Conservation (phyloP, 1,284 basidiomycete species). For the Pascua sp. region DNA sequence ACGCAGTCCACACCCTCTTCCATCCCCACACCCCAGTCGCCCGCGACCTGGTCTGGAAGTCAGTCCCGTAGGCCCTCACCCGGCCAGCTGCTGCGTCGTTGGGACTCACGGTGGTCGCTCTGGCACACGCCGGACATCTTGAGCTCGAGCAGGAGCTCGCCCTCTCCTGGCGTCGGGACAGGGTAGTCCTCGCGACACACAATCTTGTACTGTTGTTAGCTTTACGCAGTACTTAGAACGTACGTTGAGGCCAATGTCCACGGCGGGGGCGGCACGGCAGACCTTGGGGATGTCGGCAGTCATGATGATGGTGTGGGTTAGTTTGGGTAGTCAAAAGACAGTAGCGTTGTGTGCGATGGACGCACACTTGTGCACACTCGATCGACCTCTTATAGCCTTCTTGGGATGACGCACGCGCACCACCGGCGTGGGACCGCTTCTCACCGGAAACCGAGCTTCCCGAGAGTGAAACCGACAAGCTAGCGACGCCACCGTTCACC, state of each 20-base stretch:
- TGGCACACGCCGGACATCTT: slow-evolving; percentile 19
- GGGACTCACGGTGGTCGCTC: slow-evolving; percentile 20
- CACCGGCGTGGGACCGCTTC: too few relatives aligned
- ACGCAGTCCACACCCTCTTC: slow-evolving; percentile 15
- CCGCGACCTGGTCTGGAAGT: slow-evolving; percentile 12
- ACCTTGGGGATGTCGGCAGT: slow-evolving; percentile 11
- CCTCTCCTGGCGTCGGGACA: slow-evolving; percentile 14
- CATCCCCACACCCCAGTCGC: slow-evolving; percentile 14
- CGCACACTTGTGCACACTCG: too few relatives aligned
- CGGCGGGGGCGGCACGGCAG: slow-evolving; percentile 18
- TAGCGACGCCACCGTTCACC: too few relatives aligned
- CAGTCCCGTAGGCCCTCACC: not conserved
- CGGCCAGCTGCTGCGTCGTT: not conserved
- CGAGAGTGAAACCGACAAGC: too few relatives aligned
- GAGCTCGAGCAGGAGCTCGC: slow-evolving; percentile 21
- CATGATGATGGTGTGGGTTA: slow-evolving; percentile 4
- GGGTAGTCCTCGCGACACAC: slow-evolving; percentile 18
- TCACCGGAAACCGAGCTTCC: too few relatives aligned
- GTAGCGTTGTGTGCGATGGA: too few relatives aligned
- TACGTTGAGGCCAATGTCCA: slow-evolving; percentile 11
- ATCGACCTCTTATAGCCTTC: too few relatives aligned
- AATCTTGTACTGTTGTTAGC: slow-evolving; percentile 17
- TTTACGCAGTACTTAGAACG: not conserved
- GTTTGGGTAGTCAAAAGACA: too few relatives aligned
- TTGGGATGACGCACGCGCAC: too few relatives aligned